A percentile compares a stretch with the other conserved stretches of the same genome.
phyloP scores from a whole-genome alignment of 441 rosid genomes.

The Manihot esculenta region DNA sequence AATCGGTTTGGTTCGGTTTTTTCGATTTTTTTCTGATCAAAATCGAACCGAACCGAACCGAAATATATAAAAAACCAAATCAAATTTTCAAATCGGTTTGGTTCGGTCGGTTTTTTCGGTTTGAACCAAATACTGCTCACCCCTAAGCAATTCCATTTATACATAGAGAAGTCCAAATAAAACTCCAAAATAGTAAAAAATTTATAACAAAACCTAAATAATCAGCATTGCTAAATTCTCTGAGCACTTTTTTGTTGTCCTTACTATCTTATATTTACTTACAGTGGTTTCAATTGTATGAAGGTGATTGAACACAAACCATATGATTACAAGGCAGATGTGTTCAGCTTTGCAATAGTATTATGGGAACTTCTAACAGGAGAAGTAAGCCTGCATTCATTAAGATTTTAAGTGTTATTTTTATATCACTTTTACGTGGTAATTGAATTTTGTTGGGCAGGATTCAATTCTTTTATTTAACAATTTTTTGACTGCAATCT shows the following conservation, averaged over 20 bases:
- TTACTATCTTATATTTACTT: constrained; percentile 14
- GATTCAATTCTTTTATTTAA: neutral
- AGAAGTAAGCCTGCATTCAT: constrained; percentile 52
- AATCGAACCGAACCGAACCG: no score
- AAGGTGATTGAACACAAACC: constrained; percentile 95
- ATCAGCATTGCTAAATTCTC: neutral
- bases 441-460: neutral
- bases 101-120: no score
- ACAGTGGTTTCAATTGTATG: constrained; percentile 35
- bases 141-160: neutral
- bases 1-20: no score
- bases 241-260: neutral
- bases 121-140: no score
- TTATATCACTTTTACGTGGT: neutral
- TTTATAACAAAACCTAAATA: neutral
- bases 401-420: neutral
- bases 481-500: constrained; percentile 18
- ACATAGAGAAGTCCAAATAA: neutral
- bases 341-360: constrained; percentile 86
- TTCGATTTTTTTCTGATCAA: no score
- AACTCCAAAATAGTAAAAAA: neutral
- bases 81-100: no score
- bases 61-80: no score
- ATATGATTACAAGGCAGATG: constrained; percentile 87
- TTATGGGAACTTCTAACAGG: constrained; percentile 94